Percentiles rank a stretch among this genome's conserved stretches.
Conservation (phyloP, 2,329 filamentous ascomycete genomes). For the Emmonsiellopsis sp. region DNA sequence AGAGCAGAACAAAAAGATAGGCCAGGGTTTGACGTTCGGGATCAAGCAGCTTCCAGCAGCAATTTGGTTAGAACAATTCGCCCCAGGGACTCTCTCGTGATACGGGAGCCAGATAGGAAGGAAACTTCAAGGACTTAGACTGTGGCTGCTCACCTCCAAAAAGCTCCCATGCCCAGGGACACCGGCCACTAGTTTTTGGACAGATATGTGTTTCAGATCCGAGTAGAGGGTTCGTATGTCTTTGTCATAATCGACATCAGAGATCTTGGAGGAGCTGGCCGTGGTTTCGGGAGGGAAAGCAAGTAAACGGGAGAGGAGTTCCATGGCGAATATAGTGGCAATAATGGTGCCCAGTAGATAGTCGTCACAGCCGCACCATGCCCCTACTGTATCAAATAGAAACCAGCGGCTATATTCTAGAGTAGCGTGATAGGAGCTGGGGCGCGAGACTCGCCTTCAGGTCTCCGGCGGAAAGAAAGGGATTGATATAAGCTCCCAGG, state of each 20-base stretch:
- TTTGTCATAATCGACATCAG: background rate
- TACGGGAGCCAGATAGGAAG: background rate
- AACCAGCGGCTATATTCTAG: no score
- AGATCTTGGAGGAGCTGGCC: background rate
- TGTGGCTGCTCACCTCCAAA: background rate
- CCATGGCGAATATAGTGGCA: background rate
- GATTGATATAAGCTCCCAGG: no score
- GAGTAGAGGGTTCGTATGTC: background rate
- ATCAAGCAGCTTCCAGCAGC: constrained; percentile 29
- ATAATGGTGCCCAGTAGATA: no score
- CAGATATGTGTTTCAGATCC: background rate
- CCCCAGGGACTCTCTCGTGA: no score
- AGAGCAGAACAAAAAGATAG: constrained; percentile 47
- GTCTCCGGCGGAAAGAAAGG: no score
- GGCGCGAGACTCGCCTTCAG: no score
- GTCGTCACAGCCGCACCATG: no score
- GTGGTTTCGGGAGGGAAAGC: background rate
- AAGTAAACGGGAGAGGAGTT: background rate
- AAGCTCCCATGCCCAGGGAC: background rate
- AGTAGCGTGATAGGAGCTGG: no score
- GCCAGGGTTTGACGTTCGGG: constrained; percentile 50
- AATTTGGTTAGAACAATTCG: background rate
- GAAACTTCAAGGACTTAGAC: background rate
- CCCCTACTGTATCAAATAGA: no score
- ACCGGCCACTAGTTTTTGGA: background rate